Percentiles rank a stretch among this genome's conserved stretches.
phyloP scores from a whole-genome alignment of 2,329 filamentous ascomycete species.

The Stachybotrys chlorohalonatus region DNA sequence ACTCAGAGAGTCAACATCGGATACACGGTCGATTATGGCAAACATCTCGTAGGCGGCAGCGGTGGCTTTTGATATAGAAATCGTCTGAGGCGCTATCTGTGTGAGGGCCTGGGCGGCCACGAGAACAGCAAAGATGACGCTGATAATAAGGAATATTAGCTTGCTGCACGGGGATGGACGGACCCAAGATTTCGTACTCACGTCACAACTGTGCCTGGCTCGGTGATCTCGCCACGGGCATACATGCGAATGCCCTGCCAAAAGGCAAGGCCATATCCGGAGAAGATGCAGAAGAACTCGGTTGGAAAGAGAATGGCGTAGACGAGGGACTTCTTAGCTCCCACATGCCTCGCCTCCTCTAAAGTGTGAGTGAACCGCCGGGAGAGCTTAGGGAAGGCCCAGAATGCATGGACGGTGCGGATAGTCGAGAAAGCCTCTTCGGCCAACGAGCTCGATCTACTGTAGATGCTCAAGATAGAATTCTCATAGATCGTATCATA shows the following conservation, averaged over 20 bases:
- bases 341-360: constrained; percentile 26
- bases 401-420: constrained; percentile 41
- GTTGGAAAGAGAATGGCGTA: constrained; percentile 33
- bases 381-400: constrained; percentile 33
- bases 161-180: background rate
- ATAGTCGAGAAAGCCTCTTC: constrained; percentile 41
- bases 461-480: constrained; percentile 32
- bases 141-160: constrained; percentile 6
- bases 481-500: constrained; percentile 33
- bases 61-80: constrained; percentile 35
- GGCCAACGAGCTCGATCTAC: constrained; percentile 32
- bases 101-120: constrained; percentile 36
- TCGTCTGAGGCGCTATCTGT: constrained; percentile 35
- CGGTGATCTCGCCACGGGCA: constrained; percentile 29
- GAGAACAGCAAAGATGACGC: constrained; percentile 37
- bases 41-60: constrained; percentile 38
- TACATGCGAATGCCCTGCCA: constrained; percentile 43
- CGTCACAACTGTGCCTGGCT: constrained; percentile 38
- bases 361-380: constrained; percentile 32
- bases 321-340: constrained; percentile 32
- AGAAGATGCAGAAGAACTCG: constrained; percentile 38
- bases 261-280: constrained; percentile 38
- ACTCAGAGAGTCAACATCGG: constrained; percentile 32
- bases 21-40: constrained; percentile 34
- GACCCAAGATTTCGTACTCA: constrained; percentile 12